These are phyloP conservation scores for Zymoseptoria crescenta DNA, from an alignment of 2,329 filamentous ascomycete species.

Conservation along the genomic window DNA sequence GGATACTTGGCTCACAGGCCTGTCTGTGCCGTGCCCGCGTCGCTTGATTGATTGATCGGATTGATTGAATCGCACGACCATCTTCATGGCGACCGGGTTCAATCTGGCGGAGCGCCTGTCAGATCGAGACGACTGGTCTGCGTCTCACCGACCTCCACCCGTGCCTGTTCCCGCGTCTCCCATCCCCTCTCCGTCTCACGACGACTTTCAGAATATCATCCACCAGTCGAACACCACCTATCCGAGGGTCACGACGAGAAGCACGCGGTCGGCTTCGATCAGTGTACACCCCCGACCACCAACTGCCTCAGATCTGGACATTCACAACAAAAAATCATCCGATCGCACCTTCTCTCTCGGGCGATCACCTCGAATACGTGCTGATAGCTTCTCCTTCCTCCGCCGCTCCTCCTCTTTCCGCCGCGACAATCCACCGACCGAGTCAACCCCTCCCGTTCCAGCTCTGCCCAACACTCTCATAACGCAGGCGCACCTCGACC, in stretches of 20 bases:
- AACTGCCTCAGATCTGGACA: not conserved
- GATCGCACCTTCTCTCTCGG: not conserved
- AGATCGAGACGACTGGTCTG: constrained; percentile 18
- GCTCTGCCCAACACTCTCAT: constrained; percentile 10
- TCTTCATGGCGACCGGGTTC: constrained; percentile 17
- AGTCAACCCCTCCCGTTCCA: constrained; percentile 1
- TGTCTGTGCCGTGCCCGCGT: not conserved
- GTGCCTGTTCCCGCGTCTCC: constrained; percentile 6
- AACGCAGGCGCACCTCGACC: constrained; percentile 7
- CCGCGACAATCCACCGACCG: not conserved
- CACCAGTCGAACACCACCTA: not conserved
- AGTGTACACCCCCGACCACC: not conserved
- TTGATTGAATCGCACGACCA: not conserved
- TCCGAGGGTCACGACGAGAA: not conserved
- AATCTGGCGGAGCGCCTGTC: constrained; percentile 13
- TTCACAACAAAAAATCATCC: not conserved
- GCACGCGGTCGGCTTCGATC: constrained; percentile 2
- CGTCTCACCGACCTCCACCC: constrained; percentile 16
- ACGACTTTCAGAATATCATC: constrained; percentile 1
- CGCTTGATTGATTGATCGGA: not conserved
- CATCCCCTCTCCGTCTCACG: not conserved
- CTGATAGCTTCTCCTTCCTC: not conserved
- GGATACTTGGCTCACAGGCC: not conserved
- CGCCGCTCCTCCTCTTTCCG: not conserved
- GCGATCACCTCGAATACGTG: constrained; percentile 1